Base-by-base conservation (phyloP, 2,329 filamentous ascomycete genomes). In the Talaromyces islandicus region DNA sequence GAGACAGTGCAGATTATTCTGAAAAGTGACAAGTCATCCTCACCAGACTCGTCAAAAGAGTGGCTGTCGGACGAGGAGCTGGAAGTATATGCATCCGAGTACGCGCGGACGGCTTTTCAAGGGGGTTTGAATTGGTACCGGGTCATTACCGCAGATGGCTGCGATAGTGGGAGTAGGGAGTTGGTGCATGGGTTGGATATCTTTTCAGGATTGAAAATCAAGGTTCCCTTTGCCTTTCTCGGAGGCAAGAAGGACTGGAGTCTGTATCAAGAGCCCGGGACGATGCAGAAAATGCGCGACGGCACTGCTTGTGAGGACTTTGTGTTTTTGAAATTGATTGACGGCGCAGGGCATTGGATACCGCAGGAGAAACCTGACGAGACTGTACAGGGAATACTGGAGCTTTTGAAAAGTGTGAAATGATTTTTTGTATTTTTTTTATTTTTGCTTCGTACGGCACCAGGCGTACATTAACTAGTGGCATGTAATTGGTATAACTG, bases 41-140 rank as follows among this genome's bases (percentile, higher is more conserved):
- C 32, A 10, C 78, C 75, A 2, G 74, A 78, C 61, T 63, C 64
- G 3, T 71, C 68, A 2, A 65, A 66, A 9, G 62, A 64, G 1
- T 90, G 87, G 86, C 77, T 90, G 19, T 68, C 81, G 0, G 78
- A 82, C n/a, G 73, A 78, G 0, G 86, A 86, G 1, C 72, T 90
- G 0, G 74, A 70, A 0, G 79, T 88, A 0, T 90, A 89, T 66
- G 82, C 81, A 2, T 68, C 76, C 7, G 87, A 89, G 65, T 89
- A 83, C 77, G 69, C 66, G 1, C 79, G 86, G 3, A 88, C 81
- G 0, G 85, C 84, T 0, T 90, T 89, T 67, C 85, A 87, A 64
- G 85, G 84, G 0, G 85, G 81, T 0, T 66, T 90, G 67, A 88
- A 88, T 65, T 89, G 86, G 84, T 90, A 89, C 68, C 79, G 85